Conservation (phyloP, 371 early-diverging fungal species). For the Paraphysoderma sedebokerense region DNA sequence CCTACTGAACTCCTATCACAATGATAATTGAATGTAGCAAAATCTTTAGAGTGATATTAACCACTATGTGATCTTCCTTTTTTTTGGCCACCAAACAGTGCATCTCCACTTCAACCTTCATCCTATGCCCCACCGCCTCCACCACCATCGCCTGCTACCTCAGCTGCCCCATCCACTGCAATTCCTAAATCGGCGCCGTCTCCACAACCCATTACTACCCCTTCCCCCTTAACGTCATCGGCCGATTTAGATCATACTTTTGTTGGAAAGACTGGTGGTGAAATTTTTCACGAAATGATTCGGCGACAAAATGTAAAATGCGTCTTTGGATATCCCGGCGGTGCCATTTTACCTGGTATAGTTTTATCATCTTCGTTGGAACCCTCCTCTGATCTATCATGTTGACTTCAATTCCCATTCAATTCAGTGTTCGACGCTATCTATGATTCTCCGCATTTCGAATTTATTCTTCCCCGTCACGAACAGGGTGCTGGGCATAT, state of each 20-base stretch:
- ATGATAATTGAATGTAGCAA: too few relatives aligned
- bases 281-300: constrained; percentile 98
- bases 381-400: too few relatives aligned
- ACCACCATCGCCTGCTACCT: constrained; percentile 6
- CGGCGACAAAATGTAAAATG: constrained; percentile 60
- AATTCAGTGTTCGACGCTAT: constrained; percentile 97
- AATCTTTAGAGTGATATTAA: too few relatives aligned
- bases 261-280: constrained; percentile 91
- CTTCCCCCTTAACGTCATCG: not conserved
- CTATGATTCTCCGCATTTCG: constrained; percentile 81
- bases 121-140: constrained; percentile 3
- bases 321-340: constrained; percentile 94
- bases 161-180: not conserved
- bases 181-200: not conserved
- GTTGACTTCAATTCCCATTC: too few relatives aligned
- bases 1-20: too few relatives aligned
- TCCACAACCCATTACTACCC: constrained; percentile 4
- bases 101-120: not conserved
- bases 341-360: constrained; percentile 92
- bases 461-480: constrained; percentile 86
- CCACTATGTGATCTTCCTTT: too few relatives aligned
- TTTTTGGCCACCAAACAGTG: not conserved
- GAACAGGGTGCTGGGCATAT: constrained; percentile 98
- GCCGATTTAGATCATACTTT: constrained; percentile 7
- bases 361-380: too few relatives aligned